These are phyloP conservation scores for Crithidia bombi DNA, from an alignment of 208 protist genomes.

Conservation along the genomic window DNA sequence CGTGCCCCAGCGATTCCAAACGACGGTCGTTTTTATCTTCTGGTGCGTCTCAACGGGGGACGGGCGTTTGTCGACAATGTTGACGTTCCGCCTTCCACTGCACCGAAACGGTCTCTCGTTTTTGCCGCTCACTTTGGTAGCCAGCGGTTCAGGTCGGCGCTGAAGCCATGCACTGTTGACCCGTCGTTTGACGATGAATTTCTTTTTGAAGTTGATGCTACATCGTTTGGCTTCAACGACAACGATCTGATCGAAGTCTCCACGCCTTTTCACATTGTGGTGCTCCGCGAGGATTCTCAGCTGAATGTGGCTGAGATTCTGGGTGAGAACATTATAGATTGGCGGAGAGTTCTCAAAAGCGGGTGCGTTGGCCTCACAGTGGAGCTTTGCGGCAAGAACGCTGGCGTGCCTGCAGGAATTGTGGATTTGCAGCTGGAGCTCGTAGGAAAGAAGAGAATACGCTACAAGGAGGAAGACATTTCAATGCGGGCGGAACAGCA, in stretches of 20 bases:
- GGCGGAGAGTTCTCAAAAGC: conserved; percentile 89
- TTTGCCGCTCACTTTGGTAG: conserved; percentile 86
- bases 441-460: conserved; percentile 55
- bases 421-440: conserved; percentile 92
- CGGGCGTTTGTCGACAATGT: conserved; percentile 93
- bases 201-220: conserved; percentile 85
- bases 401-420: conserved; percentile 90
- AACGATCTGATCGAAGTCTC: conserved; percentile 79
- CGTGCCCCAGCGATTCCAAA: conserved; percentile 24
- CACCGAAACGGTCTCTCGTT: conserved; percentile 56
- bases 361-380: conserved; percentile 89
- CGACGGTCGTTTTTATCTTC: conserved; percentile 72
- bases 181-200: conserved; percentile 91
- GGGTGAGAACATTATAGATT: conserved; percentile 92
- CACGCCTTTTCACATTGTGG: conserved; percentile 85
- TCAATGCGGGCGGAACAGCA: conserved; percentile 75
- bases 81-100: conserved; percentile 45
- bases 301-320: conserved; percentile 67
- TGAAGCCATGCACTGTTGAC: conserved; percentile 49
- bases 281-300: conserved; percentile 69
- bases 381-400: conserved; percentile 86
- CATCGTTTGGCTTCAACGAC: conserved; percentile 60
- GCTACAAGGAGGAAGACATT: conserved; percentile 85
- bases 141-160: conserved; percentile 75
- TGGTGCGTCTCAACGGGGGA: conserved; percentile 77